Base-by-base conservation (phyloP, 768 basidiomycete species). In the Glaciozyma martinii region DNA sequence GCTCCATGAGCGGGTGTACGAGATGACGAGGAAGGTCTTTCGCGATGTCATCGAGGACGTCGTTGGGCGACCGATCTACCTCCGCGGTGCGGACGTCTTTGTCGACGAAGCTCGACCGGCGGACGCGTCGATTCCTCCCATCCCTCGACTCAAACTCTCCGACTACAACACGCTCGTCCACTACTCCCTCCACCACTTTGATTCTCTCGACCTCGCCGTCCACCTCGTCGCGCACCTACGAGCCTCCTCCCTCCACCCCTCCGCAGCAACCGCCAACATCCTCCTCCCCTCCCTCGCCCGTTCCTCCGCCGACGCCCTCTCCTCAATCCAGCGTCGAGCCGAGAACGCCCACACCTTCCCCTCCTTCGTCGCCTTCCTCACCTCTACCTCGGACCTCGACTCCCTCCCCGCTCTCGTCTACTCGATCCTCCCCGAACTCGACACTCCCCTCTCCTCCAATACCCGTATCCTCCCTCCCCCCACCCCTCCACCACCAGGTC, bases 321-420 rank as follows among this genome's bases (percentile, higher is more conserved):
- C 10, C 15, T 32, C 27, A 30, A 23, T 33, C 12, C 49, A 52
- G 16, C 7, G 40, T 18, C 25, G 54, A 40, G 27, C 21, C 12
- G 43, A 33, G 0, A 80, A 86, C 70, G 75, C 74, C 16, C 77
- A 78, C 69, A 83, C 82, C 1, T 75, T 87, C 61, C 80, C 80
- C 6, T 78, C 80, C 46, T 81, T 82, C 63, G 80, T 89, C 56
- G 68, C 77, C 9, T 77, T 83, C 68, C 78, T 87, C 53, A 78
- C 79, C 6, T 76, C 82, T 5, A 82, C 78, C 1, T 82, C 83
- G n/a, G 75, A 76, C 19, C 79, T 81, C 0, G 71, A 80, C 2
- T 67, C 76, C 6, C 81, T 85, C 13, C 77, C 78, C 0, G 64
- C 78, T 2, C 71, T 84, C 54, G 75, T 89, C n/a, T 82, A 82